A percentile compares a stretch with the other conserved stretches of the same genome.
Evolutionary conservation across 495 filamentous ascomycete genomes (phyloP).

Genomic region (Penicillium coffeae): DNA sequence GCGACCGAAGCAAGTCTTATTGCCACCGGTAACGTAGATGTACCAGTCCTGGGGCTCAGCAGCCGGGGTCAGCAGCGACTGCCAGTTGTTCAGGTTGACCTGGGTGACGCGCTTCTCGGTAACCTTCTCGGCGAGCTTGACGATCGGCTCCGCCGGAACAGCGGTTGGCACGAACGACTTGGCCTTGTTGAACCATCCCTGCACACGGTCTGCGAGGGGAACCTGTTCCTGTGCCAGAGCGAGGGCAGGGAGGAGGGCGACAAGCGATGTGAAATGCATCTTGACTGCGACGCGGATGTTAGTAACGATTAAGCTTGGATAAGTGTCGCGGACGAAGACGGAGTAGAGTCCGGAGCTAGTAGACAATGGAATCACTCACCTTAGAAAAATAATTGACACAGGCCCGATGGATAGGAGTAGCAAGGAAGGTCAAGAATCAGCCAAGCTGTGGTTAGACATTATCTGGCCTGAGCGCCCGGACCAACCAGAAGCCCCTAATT

Average conservation of each 20-base stretch:
- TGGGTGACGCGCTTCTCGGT: conserved; percentile 52
- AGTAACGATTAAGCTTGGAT: too few relatives aligned
- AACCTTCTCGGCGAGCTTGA: conserved; percentile 51
- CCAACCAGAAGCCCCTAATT: conserved; percentile 20
- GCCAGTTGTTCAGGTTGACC: conserved; percentile 73
- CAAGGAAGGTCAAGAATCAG: conserved; percentile 3
- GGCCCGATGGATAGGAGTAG: conserved; percentile 15
- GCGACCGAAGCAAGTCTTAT: conserved; percentile 78
- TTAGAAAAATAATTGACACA: conserved; percentile 4
- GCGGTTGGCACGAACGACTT: conserved; percentile 56
- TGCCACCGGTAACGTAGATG: conserved; percentile 75
- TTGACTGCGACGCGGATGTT: conserved; percentile 23
- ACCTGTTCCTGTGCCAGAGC: conserved; percentile 70
- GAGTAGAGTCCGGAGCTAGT: conserved; percentile 4
- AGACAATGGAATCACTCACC: background rate
- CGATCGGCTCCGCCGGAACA: conserved; percentile 45
- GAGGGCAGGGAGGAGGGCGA: conserved; percentile 66
- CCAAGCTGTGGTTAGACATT: conserved; percentile 10
- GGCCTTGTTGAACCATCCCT: conserved; percentile 61
- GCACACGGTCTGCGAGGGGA: conserved; percentile 63
- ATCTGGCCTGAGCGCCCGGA: conserved; percentile 25
- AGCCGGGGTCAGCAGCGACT: conserved; percentile 60
- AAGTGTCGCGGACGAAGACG: too few relatives aligned
- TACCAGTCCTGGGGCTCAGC: conserved; percentile 72
- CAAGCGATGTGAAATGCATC: conserved; percentile 67